Conservation (phyloP, 768 basidiomycete genomes). For the Agrocybe praecox region DNA sequence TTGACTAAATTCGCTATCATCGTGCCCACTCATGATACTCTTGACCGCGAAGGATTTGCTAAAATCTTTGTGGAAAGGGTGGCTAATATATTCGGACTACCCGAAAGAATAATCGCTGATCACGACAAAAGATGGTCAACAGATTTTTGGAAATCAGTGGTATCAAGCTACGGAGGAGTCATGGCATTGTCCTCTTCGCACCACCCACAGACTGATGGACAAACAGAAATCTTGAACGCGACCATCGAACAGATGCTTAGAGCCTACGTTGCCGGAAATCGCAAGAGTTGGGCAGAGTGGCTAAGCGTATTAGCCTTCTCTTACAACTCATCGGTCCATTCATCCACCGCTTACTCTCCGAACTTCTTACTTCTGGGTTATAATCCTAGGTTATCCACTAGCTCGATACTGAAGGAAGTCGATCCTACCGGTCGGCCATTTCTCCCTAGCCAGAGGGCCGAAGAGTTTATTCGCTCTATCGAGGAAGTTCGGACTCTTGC, state of each 20-base stretch:
- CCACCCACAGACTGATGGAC: slow-evolving; percentile 38
- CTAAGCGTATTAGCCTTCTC: slow-evolving; percentile 25
- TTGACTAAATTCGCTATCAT: slow-evolving; percentile 42
- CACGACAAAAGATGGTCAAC: slow-evolving; percentile 25
- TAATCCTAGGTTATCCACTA: slow-evolving; percentile 19
- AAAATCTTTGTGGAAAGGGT: slow-evolving; percentile 30
- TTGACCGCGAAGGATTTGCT: slow-evolving; percentile 27
- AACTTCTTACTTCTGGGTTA: slow-evolving; percentile 28
- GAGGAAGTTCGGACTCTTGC: no score
- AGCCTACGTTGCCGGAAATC: slow-evolving; percentile 25
- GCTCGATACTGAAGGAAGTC: no score
- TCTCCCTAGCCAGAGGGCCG: not conserved
- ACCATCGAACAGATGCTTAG: slow-evolving; percentile 29
- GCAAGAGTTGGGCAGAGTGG: slow-evolving; percentile 24
- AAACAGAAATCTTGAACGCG: slow-evolving; percentile 37
- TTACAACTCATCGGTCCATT: slow-evolving; percentile 32
- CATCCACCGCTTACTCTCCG: slow-evolving; percentile 27
- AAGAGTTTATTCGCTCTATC: no score
- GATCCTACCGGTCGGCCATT: no score
- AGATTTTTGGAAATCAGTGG: slow-evolving; percentile 29
- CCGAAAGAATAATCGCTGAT: slow-evolving; percentile 29
- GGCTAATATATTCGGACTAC: slow-evolving; percentile 23
- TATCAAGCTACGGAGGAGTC: slow-evolving; percentile 24
- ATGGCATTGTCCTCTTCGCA: slow-evolving; percentile 25
- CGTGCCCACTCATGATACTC: slow-evolving; percentile 29